Conservation (phyloP, 2,329 filamentous ascomycete species). For the Phaeomoniella chlamydospora region DNA sequence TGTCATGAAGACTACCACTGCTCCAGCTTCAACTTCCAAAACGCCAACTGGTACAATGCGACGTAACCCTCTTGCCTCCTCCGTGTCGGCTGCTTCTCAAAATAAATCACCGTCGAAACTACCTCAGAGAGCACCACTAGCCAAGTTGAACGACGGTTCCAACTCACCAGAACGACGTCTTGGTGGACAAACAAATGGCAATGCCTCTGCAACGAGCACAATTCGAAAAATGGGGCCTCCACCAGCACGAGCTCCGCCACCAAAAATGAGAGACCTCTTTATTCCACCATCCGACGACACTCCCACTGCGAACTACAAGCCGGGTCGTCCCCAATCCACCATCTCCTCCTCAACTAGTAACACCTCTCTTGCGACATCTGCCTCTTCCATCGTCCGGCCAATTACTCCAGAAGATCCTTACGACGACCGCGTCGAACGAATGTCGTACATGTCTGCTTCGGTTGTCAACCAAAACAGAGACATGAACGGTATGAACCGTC, state of each 20-base stretch:
- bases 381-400: conserved; percentile 31
- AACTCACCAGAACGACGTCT: conserved; percentile 68
- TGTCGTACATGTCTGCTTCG: conserved; percentile 30
- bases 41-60: conserved; percentile 25
- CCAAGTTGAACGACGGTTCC: conserved; percentile 34
- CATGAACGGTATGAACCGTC: conserved; percentile 7
- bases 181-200: conserved; percentile 12
- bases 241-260: conserved; percentile 55
- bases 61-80: conserved; percentile 10
- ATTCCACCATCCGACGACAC: conserved; percentile 31
- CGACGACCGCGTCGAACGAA: conserved; percentile 44
- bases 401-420: conserved; percentile 71
- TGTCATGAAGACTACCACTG: conserved; percentile 23
- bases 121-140: conserved; percentile 29
- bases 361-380: neutral
- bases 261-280: conserved; percentile 80
- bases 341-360: conserved; percentile 19
- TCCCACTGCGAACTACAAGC: conserved; percentile 16
- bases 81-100: conserved; percentile 13
- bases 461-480: conserved; percentile 19
- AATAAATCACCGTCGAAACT: conserved; percentile 33
- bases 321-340: conserved; percentile 14
- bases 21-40: conserved; percentile 28
- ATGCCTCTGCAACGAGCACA: conserved; percentile 18
- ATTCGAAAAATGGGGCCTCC: conserved; percentile 36